phyloP scores from a whole-genome alignment of 2,329 filamentous ascomycete species.

The Talaromyces sp. region DNA sequence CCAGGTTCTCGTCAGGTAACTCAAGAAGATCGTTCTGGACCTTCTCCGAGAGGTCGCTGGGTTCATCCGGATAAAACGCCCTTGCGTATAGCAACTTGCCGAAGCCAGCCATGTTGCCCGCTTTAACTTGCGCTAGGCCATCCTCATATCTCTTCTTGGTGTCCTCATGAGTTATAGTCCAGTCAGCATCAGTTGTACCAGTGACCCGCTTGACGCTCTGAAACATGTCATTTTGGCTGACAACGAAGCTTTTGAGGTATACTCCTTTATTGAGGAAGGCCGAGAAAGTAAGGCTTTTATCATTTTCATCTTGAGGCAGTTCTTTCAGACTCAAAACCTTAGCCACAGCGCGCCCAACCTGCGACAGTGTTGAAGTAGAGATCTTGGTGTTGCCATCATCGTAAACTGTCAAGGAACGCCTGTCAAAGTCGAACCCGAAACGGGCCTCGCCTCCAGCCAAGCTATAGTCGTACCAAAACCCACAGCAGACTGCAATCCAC shows the following conservation, averaged over 20 bases:
- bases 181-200: slow-evolving; percentile 56
- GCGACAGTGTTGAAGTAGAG: slow-evolving; percentile 57
- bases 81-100: slow-evolving; percentile 2
- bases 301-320: slow-evolving; percentile 38
- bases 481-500: slow-evolving; percentile 44
- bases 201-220: slow-evolving; percentile 57
- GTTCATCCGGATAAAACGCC: not conserved
- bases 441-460: slow-evolving; percentile 34
- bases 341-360: slow-evolving; percentile 55
- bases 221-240: slow-evolving; percentile 64
- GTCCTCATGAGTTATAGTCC: slow-evolving; percentile 48
- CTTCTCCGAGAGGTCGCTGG: not conserved
- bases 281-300: slow-evolving; percentile 39
- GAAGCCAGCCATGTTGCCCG: not conserved
- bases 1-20: not conserved
- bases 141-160: slow-evolving; percentile 1
- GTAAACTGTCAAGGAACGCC: slow-evolving; percentile 44
- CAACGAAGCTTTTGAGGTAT: slow-evolving; percentile 54
- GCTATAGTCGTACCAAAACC: slow-evolving; percentile 56
- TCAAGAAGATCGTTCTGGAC: not conserved
- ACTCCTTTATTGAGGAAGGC: slow-evolving; percentile 49
- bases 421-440: slow-evolving; percentile 52
- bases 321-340: slow-evolving; percentile 47
- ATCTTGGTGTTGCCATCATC: slow-evolving; percentile 58
- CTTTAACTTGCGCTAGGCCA: not conserved